These are phyloP conservation scores for Fusarium sp. DNA, from an alignment of 2,329 filamentous ascomycete species.

Conservation along the genomic window DNA sequence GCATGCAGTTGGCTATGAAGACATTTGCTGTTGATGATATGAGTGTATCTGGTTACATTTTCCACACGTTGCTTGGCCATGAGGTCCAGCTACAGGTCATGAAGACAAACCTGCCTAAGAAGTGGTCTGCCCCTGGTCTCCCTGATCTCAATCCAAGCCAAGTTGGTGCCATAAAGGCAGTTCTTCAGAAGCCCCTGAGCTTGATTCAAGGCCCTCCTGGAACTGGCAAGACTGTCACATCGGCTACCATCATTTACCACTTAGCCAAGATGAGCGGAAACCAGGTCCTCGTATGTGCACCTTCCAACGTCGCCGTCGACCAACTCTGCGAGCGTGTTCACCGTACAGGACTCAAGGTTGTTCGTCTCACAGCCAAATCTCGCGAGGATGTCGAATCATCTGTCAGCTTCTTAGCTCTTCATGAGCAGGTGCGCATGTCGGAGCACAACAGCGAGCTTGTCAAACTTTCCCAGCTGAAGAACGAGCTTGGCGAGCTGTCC, in stretches of 20 bases:
- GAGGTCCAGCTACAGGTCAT: conserved; percentile 94
- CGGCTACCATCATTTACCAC: conserved; percentile 98
- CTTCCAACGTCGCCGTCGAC: conserved; percentile 97
- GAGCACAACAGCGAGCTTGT: conserved; percentile 94
- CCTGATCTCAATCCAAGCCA: conserved; percentile 96
- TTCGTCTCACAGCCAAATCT: conserved; percentile 98
- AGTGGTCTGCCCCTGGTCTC: conserved; percentile 93
- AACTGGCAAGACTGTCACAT: conserved; percentile 98
- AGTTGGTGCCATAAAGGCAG: conserved; percentile 94
- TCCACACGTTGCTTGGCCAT: conserved; percentile 94
- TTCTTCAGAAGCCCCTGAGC: conserved; percentile 91
- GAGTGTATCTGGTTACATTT: conserved; percentile 98
- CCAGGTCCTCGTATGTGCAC: conserved; percentile 94
- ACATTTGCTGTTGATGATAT: conserved; percentile 97
- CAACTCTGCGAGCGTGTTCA: conserved; percentile 98
- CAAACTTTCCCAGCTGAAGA: conserved; percentile 93
- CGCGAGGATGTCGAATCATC: conserved; percentile 99
- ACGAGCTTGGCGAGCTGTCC: conserved; percentile 87
- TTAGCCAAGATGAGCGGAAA: conserved; percentile 94
- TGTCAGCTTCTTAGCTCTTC: conserved; percentile 92
- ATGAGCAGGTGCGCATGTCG: conserved; percentile 97
- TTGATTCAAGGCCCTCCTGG: conserved; percentile 97
- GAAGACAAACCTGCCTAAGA: conserved; percentile 95
- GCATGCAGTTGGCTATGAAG: conserved; percentile 99
- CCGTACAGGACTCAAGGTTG: conserved; percentile 92